Evolutionary conservation across 345 rosid species (phyloP).

Genomic region (Rhizophora mangle): DNA sequence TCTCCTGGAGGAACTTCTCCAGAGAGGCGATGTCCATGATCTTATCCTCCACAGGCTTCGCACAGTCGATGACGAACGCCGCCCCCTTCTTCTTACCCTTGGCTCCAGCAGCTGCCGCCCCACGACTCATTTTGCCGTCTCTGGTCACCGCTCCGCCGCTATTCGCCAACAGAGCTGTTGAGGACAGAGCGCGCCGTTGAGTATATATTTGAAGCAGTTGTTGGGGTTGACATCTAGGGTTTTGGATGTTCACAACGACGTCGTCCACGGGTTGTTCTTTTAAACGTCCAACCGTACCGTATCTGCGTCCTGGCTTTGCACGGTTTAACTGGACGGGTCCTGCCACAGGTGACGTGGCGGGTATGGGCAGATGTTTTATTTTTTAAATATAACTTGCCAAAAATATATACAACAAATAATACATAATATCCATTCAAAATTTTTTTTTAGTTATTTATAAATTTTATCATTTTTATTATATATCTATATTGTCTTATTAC

Average conservation of each 20-base stretch:
- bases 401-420: too few species aligned
- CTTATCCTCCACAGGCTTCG: slow-evolving; percentile 26
- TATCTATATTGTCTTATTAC: too few species aligned
- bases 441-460: too few species aligned
- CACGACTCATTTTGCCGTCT: slow-evolving; percentile 12
- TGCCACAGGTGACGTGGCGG: too few species aligned
- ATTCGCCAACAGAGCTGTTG: background rate
- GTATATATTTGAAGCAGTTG: background rate
- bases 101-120: slow-evolving; percentile 10
- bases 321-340: too few species aligned
- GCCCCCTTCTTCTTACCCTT: slow-evolving; percentile 30
- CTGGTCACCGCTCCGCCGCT: background rate
- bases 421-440: too few species aligned
- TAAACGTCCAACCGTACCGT: background rate
- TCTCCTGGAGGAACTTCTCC: slow-evolving; percentile 30
- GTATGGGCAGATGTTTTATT: too few species aligned
- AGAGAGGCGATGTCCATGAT: slow-evolving; percentile 33
- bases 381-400: too few species aligned
- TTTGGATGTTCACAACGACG: background rate
- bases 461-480: too few species aligned
- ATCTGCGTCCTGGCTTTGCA: background rate
- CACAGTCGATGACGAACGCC: slow-evolving; percentile 20
- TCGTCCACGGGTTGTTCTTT: background rate
- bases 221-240: slow-evolving; percentile 3
- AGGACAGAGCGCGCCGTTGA: too few species aligned